Evolutionary conservation across 805 yeast genomes (phyloP), one percentile per base, ranked within the genome.

Genomic region (Candida pini): DNA sequence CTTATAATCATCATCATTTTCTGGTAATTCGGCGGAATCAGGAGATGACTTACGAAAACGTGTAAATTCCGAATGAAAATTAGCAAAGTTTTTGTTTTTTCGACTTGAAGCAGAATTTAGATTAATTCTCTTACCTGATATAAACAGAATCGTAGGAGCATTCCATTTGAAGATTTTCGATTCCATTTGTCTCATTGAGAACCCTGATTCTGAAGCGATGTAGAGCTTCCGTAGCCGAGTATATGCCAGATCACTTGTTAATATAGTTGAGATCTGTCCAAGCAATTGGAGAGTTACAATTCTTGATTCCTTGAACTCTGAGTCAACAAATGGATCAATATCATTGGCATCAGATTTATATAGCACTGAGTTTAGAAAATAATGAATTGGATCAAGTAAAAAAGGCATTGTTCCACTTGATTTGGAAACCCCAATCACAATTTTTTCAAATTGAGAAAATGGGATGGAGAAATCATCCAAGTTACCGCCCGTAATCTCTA

Each of bases 151-250:
- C 0, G 95, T 75, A 0, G 96, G 95, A 0, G 95, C 92, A 46
- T 75, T 78, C 96, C 97, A 90, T 48, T 88, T 86, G 64, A 86
- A 76, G 0, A 81, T 82, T 43, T 80, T 85, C 36, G 81, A 72
- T 58, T 89, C 96, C 38, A 90, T 71, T 0, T 96, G 81, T 20
- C 95, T 63, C 71, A 89, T 85, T 0, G 96, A 85, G 54, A 84
- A 90, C 2, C 97, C 97, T 32, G 78, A 66, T 31, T 75, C 81
- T 8, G 86, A 63, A 0, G 94, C 96, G 7, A 70, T 65, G 48
- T 80, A 89, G 9, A 89, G 67, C 45, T 75, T 76, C 28, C 75
- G 65, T 34, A 83, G 51, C 28, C 72, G 68, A 4, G 71, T 60
- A 16, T 62, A 63, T 0, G 75, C 59, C 4, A 73, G 43, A 19